Base-by-base conservation (phyloP, 2,329 filamentous ascomycete genomes). In the Fusarium praegraminearum region DNA sequence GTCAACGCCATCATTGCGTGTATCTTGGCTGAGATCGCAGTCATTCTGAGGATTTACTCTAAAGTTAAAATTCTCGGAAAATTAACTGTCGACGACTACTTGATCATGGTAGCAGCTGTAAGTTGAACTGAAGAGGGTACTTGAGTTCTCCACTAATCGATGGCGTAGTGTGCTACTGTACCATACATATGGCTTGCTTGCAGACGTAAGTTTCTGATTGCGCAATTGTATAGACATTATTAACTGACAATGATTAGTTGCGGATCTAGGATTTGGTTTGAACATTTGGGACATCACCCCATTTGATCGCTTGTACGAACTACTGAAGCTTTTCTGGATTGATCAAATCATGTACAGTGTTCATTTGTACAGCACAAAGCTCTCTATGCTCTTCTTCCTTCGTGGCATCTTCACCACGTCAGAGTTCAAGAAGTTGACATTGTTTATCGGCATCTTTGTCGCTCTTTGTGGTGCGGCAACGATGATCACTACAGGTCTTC, bases 271-370 rank as follows among this genome's bases (percentile, higher is more conserved):
- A 5, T 70, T 70, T 9, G 67, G 67, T 7, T 26, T 70, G 4
- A 64, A 70, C 20, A 70, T 70, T 5, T 70, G 67, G 67, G 62
- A 70, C 4, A 55, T 70, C 13, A 45, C 54, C 7, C 67, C 67
- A 1, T 70, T 63, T 11, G 69, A 64, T 10, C 28, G 57, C 12
- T 13, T 71, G 10, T 71, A 71, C 8, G 38, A 71, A 40, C 46
- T 71, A 11, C 45, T 71, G 2, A 70, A 50, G 32, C 33, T 70
- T 5, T 71, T 71, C 50, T 71, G 69, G 69, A 65, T 71, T 8
- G 69, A 71, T 28, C 69, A 72, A 43, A 71, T 71, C 20, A 53
- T 71, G 62, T 71, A 71, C 35, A 72, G 69, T 24, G 33, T 72
- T 18, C 69, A 72, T 6, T 55, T 71, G 18, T 71, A 71, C 57